A percentile compares a stretch with the other conserved stretches of the same genome.
These are phyloP conservation scores for Nothophaeocryptopus gaeumannii DNA, from an alignment of 2,329 filamentous ascomycete species.

Conservation along the genomic window DNA sequence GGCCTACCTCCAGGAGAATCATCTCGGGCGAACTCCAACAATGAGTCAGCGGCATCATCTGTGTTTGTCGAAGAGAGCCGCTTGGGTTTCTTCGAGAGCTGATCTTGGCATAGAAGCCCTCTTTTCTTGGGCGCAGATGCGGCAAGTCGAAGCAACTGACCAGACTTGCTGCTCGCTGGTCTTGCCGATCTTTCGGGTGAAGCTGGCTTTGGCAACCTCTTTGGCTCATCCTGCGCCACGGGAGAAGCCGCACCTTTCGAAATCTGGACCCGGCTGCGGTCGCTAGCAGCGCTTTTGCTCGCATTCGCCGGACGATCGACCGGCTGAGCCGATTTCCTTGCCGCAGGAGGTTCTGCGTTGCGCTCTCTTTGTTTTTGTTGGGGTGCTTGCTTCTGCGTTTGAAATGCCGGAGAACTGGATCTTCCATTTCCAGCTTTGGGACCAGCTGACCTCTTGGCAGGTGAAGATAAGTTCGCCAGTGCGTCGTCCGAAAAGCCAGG, in stretches of 20 bases:
- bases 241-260: too few species aligned
- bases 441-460: slow-evolving; percentile 1
- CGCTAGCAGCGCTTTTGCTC: too few species aligned
- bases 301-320: too few species aligned
- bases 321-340: too few species aligned
- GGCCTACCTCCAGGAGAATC: neutral
- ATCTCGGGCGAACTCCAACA: neutral
- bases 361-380: neutral
- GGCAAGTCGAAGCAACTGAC: slow-evolving; percentile 39
- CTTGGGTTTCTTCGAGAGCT: slow-evolving; percentile 23
- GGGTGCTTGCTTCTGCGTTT: slow-evolving; percentile 13
- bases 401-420: slow-evolving; percentile 38
- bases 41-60: slow-evolving; percentile 10
- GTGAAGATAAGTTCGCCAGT: slow-evolving; percentile 24
- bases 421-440: neutral
- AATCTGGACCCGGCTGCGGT: neutral
- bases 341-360: too few species aligned
- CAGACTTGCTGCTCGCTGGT: slow-evolving; percentile 11
- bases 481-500: slow-evolving; percentile 29
- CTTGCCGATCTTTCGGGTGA: neutral
- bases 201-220: neutral
- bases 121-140: slow-evolving; percentile 41
- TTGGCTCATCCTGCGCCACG: neutral
- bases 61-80: slow-evolving; percentile 16
- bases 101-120: slow-evolving; percentile 42